Percentiles rank a stretch among this genome's conserved stretches.
Conservation (phyloP, 805 yeast species). For the Starmerella vaccinii region DNA sequence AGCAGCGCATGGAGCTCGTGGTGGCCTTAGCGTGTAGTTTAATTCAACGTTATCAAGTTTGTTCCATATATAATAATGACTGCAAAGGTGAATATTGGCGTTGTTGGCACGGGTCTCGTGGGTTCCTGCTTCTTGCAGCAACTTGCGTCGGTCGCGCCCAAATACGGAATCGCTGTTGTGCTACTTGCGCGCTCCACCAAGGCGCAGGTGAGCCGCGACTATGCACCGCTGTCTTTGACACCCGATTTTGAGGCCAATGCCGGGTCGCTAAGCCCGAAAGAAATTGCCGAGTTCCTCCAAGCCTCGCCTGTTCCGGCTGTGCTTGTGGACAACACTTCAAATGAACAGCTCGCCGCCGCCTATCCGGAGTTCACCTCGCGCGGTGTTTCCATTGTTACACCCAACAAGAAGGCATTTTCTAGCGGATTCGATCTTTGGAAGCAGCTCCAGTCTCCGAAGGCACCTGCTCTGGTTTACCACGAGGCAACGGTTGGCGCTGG, state of each 20-base stretch:
- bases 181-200: conserved; percentile 65
- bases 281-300: conserved; percentile 51
- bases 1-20: no score
- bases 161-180: conserved; percentile 62
- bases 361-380: conserved; percentile 64
- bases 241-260: conserved; percentile 46
- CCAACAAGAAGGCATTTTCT: conserved; percentile 95
- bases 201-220: conserved; percentile 59
- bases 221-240: conserved; percentile 53
- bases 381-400: conserved; percentile 92
- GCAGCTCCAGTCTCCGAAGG: conserved; percentile 47
- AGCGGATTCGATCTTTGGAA: conserved; percentile 67
- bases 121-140: conserved; percentile 87
- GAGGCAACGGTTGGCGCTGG: conserved; percentile 99
- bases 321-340: conserved; percentile 89
- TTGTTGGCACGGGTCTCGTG: conserved; percentile 87
- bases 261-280: conserved; percentile 45
- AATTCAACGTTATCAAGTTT: no score
- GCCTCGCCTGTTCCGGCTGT: conserved; percentile 66
- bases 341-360: conserved; percentile 59
- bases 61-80: neutral
- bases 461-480: conserved; percentile 78
- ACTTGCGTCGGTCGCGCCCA: conserved; percentile 40
- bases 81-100: conserved; percentile 44
- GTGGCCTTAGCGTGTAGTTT: neutral